These are phyloP conservation scores for Plasmodium blacklocki DNA, from an alignment of 169 alveolate species.

Conservation along the genomic window DNA sequence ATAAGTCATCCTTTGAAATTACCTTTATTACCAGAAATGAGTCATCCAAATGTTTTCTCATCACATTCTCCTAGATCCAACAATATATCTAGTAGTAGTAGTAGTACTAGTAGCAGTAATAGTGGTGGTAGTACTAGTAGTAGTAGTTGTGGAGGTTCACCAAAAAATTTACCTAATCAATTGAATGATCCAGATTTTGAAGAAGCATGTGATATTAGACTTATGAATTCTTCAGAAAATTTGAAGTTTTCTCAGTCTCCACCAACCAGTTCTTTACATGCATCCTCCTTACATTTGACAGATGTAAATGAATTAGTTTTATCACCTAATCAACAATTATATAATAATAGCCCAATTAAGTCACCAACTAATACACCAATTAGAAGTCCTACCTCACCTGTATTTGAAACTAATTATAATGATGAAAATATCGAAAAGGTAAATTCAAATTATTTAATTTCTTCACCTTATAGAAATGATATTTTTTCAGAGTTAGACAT, in stretches of 20 bases:
- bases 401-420: constrained; percentile 63
- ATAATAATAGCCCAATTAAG: constrained; percentile 54
- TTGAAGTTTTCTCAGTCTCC: constrained; percentile 74
- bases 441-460: constrained; percentile 49
- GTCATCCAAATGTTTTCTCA: constrained; percentile 41
- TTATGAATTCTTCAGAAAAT: constrained; percentile 64
- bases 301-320: constrained; percentile 74
- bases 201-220: constrained; percentile 74
- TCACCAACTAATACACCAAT: constrained; percentile 35
- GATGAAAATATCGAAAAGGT: constrained; percentile 72
- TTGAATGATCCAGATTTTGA: constrained; percentile 74
- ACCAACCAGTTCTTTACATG: constrained; percentile 74
- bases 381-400: constrained; percentile 28
- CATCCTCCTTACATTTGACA: constrained; percentile 63
- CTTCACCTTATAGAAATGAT: constrained; percentile 68
- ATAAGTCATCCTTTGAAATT: constrained; percentile 45
- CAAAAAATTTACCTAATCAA: constrained; percentile 20
- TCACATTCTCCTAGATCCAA: constrained; percentile 42
- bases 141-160: constrained; percentile 5
- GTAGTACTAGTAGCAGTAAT: constrained; percentile 17
- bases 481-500: constrained; percentile 70
- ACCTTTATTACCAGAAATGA: constrained; percentile 56
- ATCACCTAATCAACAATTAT: constrained; percentile 70
- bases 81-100: background rate
- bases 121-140: constrained; percentile 3